These are phyloP conservation scores for Zizania palustris DNA, from an alignment of 202 grass and related monocot genomes.

Conservation along the genomic window DNA sequence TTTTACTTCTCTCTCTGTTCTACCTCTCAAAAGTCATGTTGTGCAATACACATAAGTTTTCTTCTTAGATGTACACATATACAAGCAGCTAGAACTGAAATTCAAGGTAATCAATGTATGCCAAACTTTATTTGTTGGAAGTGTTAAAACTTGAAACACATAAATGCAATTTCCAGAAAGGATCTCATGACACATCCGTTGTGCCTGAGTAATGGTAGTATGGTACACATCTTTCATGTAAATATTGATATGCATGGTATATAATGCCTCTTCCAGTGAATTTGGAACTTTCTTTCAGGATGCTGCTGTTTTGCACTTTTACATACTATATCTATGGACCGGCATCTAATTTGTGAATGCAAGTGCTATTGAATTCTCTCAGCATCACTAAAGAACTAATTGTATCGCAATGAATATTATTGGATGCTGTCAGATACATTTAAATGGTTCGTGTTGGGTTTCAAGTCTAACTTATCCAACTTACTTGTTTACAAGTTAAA, in stretches of 20 bases:
- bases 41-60: neutral
- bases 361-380: neutral
- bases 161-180: slow-evolving; percentile 9
- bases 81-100: too few species aligned
- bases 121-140: neutral
- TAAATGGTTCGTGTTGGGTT: neutral
- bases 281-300: neutral
- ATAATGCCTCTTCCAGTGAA: neutral
- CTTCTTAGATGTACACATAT: neutral
- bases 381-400: slow-evolving; percentile 9
- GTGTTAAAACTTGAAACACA: neutral
- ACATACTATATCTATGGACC: slow-evolving; percentile 13
- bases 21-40: too few species aligned
- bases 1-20: too few species aligned
- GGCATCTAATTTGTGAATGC: slow-evolving; percentile 9
- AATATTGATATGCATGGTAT: neutral
- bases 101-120: too few species aligned
- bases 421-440: neutral
- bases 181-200: neutral
- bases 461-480: too few species aligned
- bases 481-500: neutral
- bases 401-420: neutral
- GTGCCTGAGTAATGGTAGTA: neutral
- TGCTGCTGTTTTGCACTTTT: neutral
- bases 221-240: slow-evolving; percentile 16